Base-by-base conservation (phyloP, 306 rosid species). In the Malus orientalis region DNA sequence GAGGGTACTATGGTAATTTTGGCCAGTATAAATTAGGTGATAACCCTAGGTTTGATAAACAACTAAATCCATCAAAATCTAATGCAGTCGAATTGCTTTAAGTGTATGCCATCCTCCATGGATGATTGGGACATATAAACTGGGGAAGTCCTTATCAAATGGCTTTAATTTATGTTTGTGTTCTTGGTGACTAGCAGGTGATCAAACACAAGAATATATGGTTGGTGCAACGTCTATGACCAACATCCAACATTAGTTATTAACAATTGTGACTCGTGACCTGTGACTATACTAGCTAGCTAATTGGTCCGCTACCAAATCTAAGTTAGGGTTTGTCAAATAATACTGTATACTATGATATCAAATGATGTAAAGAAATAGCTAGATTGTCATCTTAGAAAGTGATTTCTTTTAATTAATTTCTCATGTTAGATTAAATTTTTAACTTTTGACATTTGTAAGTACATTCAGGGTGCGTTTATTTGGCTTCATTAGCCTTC, bases 151-250 rank as follows among this genome's bases (percentile, higher is more conserved):
- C 54, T 54, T 22, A 22, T 66, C 79, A 23, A 22, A 1, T 55
- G 29, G 53, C 19, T 66, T 65, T 2, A 18, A n/a, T 61, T 16
- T 61, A 2, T 33, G 2, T 53, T 25, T 5, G 20, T 36, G 47
- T 38, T 3, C 29, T 42, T 60, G 77, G 58, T 74, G 67, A 45
- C 32, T 0, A 13, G 71, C 81, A 70, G 75, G 70, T 70, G 69
- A 70, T 70, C 81, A 32, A 32, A 15, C 58, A 70, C 81, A 33
- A 23, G n/a, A 14, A 5, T 51, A 51, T 51, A 51, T 15, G 32
- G 76, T 78, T 44, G 81, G 76, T 78, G 71, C 64, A 78, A 47
- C 40, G 76, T 78, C 81, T 9, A 49, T 20, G 9, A 40, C 20
- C 71, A 33, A 61, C 45, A 45, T 44, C 47, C 63, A 18, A 16